Conservation (phyloP, 139 green algal species). For the Tetratostichococcus sp. region DNA sequence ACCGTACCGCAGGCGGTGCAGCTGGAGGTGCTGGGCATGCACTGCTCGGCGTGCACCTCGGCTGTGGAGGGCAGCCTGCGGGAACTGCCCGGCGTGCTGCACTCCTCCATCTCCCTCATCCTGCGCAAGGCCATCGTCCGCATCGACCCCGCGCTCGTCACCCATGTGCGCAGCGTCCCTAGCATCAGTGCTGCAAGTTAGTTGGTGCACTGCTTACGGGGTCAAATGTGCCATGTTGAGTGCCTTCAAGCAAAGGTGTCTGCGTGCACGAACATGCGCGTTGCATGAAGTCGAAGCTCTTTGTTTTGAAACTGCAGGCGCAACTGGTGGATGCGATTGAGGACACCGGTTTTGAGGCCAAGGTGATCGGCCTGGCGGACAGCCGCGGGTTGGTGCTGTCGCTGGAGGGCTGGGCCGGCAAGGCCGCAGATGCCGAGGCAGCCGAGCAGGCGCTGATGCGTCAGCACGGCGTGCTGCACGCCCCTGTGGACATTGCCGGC, state of each 20-base stretch:
- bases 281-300: no score
- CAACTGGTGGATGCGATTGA: slow-evolving; percentile 55
- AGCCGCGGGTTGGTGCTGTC: not conserved
- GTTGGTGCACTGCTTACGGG: no score
- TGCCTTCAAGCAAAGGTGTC: no score
- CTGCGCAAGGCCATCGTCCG: slow-evolving; percentile 31
- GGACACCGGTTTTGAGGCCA: slow-evolving; percentile 51
- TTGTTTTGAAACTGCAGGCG: slow-evolving; percentile 8
- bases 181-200: no score
- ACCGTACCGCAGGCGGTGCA: slow-evolving; percentile 32
- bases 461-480: slow-evolving; percentile 51
- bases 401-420: slow-evolving; percentile 29
- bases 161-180: no score
- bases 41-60: slow-evolving; percentile 78
- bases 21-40: slow-evolving; percentile 78
- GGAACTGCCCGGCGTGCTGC: slow-evolving; percentile 32
- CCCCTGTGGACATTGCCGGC: slow-evolving; percentile 39
- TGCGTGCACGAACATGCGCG: no score
- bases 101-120: slow-evolving; percentile 43
- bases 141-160: slow-evolving; percentile 7
- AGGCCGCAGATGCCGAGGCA: slow-evolving; percentile 30
- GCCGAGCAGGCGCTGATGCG: slow-evolving; percentile 48
- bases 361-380: slow-evolving; percentile 5
- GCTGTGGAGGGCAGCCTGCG: slow-evolving; percentile 65
- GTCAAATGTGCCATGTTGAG: no score